Percentiles rank a stretch among this genome's conserved stretches.
These are phyloP conservation scores for Kickxella alabastrina DNA, from an alignment of 192 early-diverging fungal species.

Conservation along the genomic window DNA sequence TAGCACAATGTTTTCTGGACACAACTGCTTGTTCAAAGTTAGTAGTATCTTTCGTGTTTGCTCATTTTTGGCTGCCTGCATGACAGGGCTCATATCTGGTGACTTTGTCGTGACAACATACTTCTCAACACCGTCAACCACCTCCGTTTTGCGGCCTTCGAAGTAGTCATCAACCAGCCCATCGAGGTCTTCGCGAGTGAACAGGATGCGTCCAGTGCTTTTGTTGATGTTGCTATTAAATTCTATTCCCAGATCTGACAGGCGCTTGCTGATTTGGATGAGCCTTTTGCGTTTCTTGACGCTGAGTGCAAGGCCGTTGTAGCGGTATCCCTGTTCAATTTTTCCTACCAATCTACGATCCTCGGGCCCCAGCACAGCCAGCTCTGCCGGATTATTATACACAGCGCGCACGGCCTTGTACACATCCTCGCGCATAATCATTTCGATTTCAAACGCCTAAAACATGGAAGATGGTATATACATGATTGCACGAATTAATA, in stretches of 20 bases:
- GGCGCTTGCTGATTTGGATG: conserved; percentile 55
- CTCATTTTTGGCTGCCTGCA: conserved; percentile 41
- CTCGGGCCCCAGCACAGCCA: conserved; percentile 47
- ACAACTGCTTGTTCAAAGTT: conserved; percentile 45
- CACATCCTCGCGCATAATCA: conserved; percentile 54
- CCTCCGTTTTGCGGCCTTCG: conserved; percentile 47
- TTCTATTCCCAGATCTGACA: conserved; percentile 59
- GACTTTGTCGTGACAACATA: conserved; percentile 64
- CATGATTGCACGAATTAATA: no score
- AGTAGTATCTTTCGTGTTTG: conserved; percentile 44
- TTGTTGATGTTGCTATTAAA: conserved; percentile 62
- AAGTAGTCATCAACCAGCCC: conserved; percentile 65
- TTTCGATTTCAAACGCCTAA: no score
- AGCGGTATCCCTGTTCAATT: conserved; percentile 55
- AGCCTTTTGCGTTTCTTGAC: conserved; percentile 54
- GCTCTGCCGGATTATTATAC: conserved; percentile 24
- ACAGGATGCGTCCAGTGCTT: conserved; percentile 45
- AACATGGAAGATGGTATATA: no score
- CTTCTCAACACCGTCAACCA: conserved; percentile 53
- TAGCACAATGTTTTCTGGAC: conserved; percentile 53
- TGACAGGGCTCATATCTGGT: conserved; percentile 29
- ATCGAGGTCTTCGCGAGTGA: conserved; percentile 53
- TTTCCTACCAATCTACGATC: conserved; percentile 58
- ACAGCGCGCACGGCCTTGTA: conserved; percentile 45
- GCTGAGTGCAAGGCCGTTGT: conserved; percentile 62